A percentile compares a stretch with the other conserved stretches of the same genome.
Evolutionary conservation across 2,329 filamentous ascomycete species (phyloP).

Genomic region (Claviceps maximensis): DNA sequence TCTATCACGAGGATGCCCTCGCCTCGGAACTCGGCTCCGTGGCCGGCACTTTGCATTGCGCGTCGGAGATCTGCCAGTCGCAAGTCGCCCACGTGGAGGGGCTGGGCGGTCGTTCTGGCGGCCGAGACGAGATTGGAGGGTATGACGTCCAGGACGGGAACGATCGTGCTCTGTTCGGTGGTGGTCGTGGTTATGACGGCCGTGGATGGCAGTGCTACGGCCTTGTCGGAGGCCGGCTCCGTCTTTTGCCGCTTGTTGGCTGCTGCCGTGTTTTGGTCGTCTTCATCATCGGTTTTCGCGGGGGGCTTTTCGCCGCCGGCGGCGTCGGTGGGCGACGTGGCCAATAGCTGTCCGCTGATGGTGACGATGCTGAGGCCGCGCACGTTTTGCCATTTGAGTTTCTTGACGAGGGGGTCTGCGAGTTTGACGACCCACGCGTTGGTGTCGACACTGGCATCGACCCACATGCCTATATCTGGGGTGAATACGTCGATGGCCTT

Average conservation of each 20-base stretch:
- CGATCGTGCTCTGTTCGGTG: slow-evolving; percentile 11
- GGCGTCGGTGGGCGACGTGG: slow-evolving; percentile 22
- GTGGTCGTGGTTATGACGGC: background rate
- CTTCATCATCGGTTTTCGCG: slow-evolving; percentile 7
- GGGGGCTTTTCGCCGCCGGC: slow-evolving; percentile 25
- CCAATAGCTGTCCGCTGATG: slow-evolving; percentile 58
- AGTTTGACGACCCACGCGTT: slow-evolving; percentile 95
- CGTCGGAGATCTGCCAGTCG: slow-evolving; percentile 77
- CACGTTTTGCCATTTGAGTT: slow-evolving; percentile 89
- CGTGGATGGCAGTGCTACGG: slow-evolving; percentile 9
- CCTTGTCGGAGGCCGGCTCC: slow-evolving; percentile 18
- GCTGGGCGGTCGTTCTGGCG: slow-evolving; percentile 64
- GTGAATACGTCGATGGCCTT: slow-evolving; percentile 63
- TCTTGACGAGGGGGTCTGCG: slow-evolving; percentile 70
- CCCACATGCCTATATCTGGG: slow-evolving; percentile 54
- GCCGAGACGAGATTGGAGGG: slow-evolving; percentile 52
- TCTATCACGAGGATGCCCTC: slow-evolving; percentile 88
- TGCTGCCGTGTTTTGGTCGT: slow-evolving; percentile 32
- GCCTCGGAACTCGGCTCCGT: slow-evolving; percentile 83
- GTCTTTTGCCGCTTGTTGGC: slow-evolving; percentile 38
- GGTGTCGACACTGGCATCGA: slow-evolving; percentile 92
- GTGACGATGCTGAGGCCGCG: slow-evolving; percentile 82
- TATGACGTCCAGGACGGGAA: slow-evolving; percentile 41
- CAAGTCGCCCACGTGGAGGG: slow-evolving; percentile 88
- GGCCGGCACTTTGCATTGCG: slow-evolving; percentile 68